phyloP scores from a whole-genome alignment of 1,284 basidiomycete genomes.

The Ceratobasidium sp. region DNA sequence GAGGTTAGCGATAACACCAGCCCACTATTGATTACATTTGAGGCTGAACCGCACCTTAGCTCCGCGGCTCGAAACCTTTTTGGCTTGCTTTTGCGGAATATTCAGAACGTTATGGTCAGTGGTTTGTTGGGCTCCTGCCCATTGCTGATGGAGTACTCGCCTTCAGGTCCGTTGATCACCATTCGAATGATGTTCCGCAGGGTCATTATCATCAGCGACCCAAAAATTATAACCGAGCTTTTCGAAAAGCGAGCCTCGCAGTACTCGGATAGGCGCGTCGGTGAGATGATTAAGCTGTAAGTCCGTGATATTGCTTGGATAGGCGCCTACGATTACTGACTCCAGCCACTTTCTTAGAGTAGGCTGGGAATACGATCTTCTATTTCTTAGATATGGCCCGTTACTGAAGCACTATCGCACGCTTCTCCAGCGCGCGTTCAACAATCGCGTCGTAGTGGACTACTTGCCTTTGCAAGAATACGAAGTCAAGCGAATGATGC shows the following conservation, averaged over 20 bases:
- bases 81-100: constrained; percentile 24
- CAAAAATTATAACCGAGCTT: constrained; percentile 7
- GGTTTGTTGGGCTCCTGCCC: not conserved
- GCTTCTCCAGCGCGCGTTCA: constrained; percentile 30
- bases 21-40: not conserved
- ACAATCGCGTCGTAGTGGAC: constrained; percentile 28
- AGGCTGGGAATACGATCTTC: constrained; percentile 27
- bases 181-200: constrained; percentile 16
- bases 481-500: constrained; percentile 20
- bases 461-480: constrained; percentile 27
- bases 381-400: constrained; percentile 15
- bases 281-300: constrained; percentile 18
- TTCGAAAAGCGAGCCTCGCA: constrained; percentile 27
- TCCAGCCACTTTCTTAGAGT: not conserved
- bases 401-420: constrained; percentile 28
- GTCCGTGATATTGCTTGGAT: not conserved
- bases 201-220: constrained; percentile 19
- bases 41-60: not conserved
- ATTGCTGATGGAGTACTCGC: not conserved
- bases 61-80: constrained; percentile 12
- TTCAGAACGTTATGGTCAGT: constrained; percentile 6
- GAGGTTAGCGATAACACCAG: not conserved
- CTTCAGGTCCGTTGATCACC: constrained; percentile 9
- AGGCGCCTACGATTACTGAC: not conserved
- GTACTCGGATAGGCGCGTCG: constrained; percentile 28